These are phyloP conservation scores for Rhizophagus prolifer DNA, from an alignment of 192 early-diverging fungal species.

Conservation along the genomic window DNA sequence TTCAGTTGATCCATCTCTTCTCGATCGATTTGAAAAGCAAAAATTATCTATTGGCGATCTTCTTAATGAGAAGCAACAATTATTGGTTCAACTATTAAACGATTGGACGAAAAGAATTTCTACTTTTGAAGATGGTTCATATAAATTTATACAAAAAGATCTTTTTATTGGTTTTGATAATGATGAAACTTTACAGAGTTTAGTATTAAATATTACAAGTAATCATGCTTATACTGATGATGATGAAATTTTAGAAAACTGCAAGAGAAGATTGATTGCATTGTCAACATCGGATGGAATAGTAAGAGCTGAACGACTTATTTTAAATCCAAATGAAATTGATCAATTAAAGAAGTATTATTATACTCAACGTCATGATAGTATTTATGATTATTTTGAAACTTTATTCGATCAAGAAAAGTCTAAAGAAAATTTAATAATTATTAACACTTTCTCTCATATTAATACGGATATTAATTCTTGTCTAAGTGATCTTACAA, in stretches of 20 bases:
- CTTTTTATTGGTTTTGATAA: conserved; percentile 27
- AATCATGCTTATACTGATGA: not conserved
- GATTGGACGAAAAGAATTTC: conserved; percentile 12
- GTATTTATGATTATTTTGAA: conserved; percentile 6
- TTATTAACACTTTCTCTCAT: conserved; percentile 20
- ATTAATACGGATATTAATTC: conserved; percentile 9
- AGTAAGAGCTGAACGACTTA: conserved; percentile 10
- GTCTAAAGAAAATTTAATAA: not conserved
- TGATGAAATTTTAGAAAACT: not conserved
- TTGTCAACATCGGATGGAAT: conserved; percentile 23
- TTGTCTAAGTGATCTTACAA: not conserved
- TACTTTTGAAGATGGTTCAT: not conserved
- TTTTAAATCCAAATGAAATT: not conserved
- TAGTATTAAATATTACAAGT: conserved; percentile 6
- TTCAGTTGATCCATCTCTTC: conserved; percentile 20
- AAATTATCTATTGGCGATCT: conserved; percentile 8
- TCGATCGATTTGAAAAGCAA: conserved; percentile 24
- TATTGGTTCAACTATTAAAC: not conserved
- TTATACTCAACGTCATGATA: conserved; percentile 9
- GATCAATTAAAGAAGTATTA: conserved; percentile 3
- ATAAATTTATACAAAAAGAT: not conserved
- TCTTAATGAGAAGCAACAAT: not conserved
- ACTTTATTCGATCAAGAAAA: not conserved
- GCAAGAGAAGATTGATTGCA: conserved; percentile 11
- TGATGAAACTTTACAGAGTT: conserved; percentile 28